Base-by-base conservation (phyloP, 1,284 basidiomycete genomes). In the Xanthoconium separans region DNA sequence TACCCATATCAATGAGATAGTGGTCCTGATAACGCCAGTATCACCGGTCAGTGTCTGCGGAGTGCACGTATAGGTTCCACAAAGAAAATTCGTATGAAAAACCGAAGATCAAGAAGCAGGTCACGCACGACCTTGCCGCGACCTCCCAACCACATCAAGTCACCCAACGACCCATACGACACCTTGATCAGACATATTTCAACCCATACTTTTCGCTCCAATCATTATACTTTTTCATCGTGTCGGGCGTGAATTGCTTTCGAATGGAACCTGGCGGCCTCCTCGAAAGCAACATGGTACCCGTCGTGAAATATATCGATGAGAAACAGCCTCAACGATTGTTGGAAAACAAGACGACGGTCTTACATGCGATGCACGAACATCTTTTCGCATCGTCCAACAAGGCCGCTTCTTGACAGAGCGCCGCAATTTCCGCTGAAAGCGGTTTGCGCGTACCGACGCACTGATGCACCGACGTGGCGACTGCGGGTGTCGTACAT, bases 331-430 rank as follows among this genome's bases (percentile, higher is more conserved):
- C 10, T 2, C 29, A 0, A 12, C 36, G 10, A 36, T 24, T 13
- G 5, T 46, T 57, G 15, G 4, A 40, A 8, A 44, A 31, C 10
- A 34, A 42, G 5, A 4, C 15, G 30, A 20, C 27, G 11, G 22
- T 67, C 89, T 66, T 60, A 96, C 95, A 63, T 76, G 81, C 36
- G 83, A 77, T 6, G 92, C 87, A 55, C 92, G 70, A 24, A 98
- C 84, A 68, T 97, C 82, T 58, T 84, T 79, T 63, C 92, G 87
- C 47, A 89, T 96, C 0, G 95, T 91, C n/a, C 39, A 89, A 70
- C 59, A 99, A 72, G 0, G 96, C 97, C 2, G 97, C 97, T 71
- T 99, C 96, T 74, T 99, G 97, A 68, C 95, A 98, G 47, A 99
- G 81, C 2, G 90, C 85, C 7, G 86, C 82, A 29, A 99, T 87